phyloP scores from a whole-genome alignment of 2,329 filamentous ascomycete species.

The Trichophyton benhamiae region DNA sequence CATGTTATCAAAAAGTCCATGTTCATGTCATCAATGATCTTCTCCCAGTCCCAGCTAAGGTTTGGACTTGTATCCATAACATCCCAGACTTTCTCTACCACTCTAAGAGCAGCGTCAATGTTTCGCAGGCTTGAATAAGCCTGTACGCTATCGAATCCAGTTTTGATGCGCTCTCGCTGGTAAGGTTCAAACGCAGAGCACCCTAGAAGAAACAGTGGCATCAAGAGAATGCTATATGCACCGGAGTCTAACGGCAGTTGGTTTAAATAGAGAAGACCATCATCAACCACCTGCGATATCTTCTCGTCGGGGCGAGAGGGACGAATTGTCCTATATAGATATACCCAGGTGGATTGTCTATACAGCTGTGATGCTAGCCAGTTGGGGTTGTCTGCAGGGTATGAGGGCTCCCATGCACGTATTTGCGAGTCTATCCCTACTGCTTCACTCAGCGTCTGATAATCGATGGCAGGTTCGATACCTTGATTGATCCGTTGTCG shows the following conservation, averaged over 20 bases:
- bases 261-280: constrained; percentile 45
- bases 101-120: constrained; percentile 43
- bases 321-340: constrained; percentile 49
- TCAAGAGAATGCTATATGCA: constrained; percentile 47
- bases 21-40: constrained; percentile 44
- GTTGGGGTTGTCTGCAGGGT: constrained; percentile 40
- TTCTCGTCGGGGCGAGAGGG: constrained; percentile 44
- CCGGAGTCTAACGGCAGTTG: constrained; percentile 43
- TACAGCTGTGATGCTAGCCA: constrained; percentile 48
- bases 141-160: constrained; percentile 43
- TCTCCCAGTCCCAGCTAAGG: constrained; percentile 53
- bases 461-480: constrained; percentile 58
- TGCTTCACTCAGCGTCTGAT: constrained; percentile 58
- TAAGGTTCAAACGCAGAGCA: constrained; percentile 46
- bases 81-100: constrained; percentile 47
- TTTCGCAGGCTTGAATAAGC: constrained; percentile 47
- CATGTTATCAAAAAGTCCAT: constrained; percentile 52
- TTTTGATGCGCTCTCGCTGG: constrained; percentile 44
- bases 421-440: constrained; percentile 65
- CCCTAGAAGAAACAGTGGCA: constrained; percentile 50
- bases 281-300: constrained; percentile 46
- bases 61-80: constrained; percentile 46
- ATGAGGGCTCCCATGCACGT: constrained; percentile 57
- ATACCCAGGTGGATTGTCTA: constrained; percentile 51
- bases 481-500: constrained; percentile 52